Conservation (phyloP, 306 rosid genomes). For the Trifolium repens region DNA sequence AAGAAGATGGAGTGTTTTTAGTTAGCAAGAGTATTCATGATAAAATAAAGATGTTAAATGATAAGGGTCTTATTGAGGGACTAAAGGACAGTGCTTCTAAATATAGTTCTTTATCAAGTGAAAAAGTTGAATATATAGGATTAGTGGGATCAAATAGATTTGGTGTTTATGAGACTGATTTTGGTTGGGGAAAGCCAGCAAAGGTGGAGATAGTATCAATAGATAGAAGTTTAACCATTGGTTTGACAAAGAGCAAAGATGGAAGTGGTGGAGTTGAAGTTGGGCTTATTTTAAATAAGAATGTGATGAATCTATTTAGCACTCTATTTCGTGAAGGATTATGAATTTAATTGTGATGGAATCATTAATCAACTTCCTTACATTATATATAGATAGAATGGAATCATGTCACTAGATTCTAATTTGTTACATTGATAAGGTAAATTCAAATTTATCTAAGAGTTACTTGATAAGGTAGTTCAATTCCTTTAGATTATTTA, state of each 20-base stretch:
- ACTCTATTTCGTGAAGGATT: conserved; percentile 22
- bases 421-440: no score
- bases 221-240: conserved; percentile 36
- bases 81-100: not conserved
- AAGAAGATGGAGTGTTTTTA: conserved; percentile 27
- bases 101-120: not conserved
- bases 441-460: no score
- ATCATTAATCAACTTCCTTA: no score
- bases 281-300: conserved; percentile 24
- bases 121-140: not conserved
- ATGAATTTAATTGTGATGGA: not conserved
- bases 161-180: conserved; percentile 46
- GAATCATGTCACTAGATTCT: no score
- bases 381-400: no score
- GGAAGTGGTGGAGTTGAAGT: conserved; percentile 43
- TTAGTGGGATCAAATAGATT: conserved; percentile 53
- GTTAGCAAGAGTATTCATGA: conserved; percentile 11
- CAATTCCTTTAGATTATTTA: no score
- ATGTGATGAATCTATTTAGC: conserved; percentile 25
- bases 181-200: conserved; percentile 58
- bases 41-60: not conserved
- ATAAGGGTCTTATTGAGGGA: not conserved
- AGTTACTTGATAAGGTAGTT: no score
- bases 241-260: conserved; percentile 35
- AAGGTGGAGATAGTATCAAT: conserved; percentile 50